Conservation (phyloP, 331 rosid species). For the Quercus phellos region DNA sequence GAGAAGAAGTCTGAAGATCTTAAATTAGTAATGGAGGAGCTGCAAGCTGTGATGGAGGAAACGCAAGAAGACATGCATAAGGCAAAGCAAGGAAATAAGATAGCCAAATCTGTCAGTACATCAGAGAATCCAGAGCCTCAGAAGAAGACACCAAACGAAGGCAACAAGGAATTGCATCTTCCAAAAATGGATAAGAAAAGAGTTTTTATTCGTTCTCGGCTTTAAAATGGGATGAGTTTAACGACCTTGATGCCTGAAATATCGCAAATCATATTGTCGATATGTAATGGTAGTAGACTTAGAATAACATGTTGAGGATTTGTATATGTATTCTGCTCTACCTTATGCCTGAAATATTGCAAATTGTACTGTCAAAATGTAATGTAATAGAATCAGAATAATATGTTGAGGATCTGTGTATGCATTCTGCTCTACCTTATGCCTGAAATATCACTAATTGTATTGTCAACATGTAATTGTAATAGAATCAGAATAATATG, state of each 20-base stretch:
- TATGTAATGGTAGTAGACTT: background rate
- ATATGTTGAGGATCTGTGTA: background rate
- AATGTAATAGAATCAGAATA: background rate
- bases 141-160: conserved; percentile 35
- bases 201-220: conserved; percentile 69
- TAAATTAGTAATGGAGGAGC: conserved; percentile 38
- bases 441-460: background rate
- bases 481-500: background rate
- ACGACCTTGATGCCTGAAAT: background rate
- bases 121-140: conserved; percentile 36
- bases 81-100: conserved; percentile 29
- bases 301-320: background rate
- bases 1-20: conserved; percentile 29
- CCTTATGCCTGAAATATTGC: background rate
- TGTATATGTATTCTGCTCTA: background rate
- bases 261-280: background rate
- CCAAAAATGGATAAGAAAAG: conserved; percentile 37
- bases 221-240: conserved; percentile 5
- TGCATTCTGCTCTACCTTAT: background rate
- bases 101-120: conserved; percentile 25
- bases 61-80: conserved; percentile 31
- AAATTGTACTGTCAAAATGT: background rate
- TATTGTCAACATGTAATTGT: background rate
- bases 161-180: conserved; percentile 29
- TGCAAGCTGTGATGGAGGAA: conserved; percentile 39